Evolutionary conservation across 1,284 basidiomycete genomes (phyloP), one percentile per base, ranked within the genome.

Genomic region (Ganoderma sp.): DNA sequence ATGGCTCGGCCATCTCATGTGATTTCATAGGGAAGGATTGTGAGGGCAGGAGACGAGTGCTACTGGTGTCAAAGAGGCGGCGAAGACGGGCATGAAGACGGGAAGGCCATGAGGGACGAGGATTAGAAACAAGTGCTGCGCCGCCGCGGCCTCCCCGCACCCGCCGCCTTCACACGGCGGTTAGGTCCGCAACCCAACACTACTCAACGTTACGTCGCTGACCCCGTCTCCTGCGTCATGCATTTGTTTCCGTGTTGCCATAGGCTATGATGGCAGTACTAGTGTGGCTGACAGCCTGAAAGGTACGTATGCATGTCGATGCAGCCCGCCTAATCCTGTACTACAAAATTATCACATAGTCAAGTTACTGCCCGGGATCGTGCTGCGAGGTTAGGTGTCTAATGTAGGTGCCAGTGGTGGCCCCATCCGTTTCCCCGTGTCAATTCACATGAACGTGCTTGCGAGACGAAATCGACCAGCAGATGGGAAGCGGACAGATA

Each of bases 1-100:
- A 69, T 28, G 61, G 43, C 37, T 67, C 66, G 63, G 76, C 76
- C 78, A 78, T 79, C 42, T 59, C 69, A 68, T 67, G 69, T 60
- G 59, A 58, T 64, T 50, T 39, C 50, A 58, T 57, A 60, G 60
- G 56, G 28, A 54, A 57, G n/a, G 39, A 25, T 22, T 22, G 32
- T 42, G 39, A 28, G 39, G 22, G 3, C 39, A 41, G 42, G n/a
- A n/a, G 41, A 8, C 14, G 22, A 50, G 48, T 25, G 32, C 5
- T 32, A 25, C 22, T 52, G 25, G 58, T 60, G 39, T 60, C 41
- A 42, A 60, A 43, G 41, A 42, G 58, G 39, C 39, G 10, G 58
- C 15, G 39, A 60, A 60, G n/a, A 43, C 39, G 41, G 41, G 58
- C 58, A 60, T 60, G 19, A 56, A 32, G 22, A 52, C 14, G 12